Evolutionary conservation across 2,329 filamentous ascomycete species (phyloP), one percentile per base, ranked within the genome.

Genomic region (Trichothecium sympodiale): DNA sequence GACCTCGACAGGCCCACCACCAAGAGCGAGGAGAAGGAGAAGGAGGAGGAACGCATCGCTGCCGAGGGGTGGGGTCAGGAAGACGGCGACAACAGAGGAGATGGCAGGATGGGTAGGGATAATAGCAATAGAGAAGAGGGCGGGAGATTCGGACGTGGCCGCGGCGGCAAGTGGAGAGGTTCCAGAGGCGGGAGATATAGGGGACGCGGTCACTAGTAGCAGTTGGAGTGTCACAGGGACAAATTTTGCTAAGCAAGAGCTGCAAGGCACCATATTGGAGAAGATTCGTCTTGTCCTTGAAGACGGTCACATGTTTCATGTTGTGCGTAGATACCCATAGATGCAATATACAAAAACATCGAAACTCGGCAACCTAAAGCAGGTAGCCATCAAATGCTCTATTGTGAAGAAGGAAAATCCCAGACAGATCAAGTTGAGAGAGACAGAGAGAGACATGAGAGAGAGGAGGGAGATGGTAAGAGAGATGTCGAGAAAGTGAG

Each of bases 1-100:
- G 78, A 88, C 43, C 62, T 87, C 28, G 80, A 85, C 54, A 82
- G 80, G 64, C 85, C 81, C 7, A 74, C 74, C 20, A 77, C 82
- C 43, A 83, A 80, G 64, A 65, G 71, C 13, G 71, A 75, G 35
- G 74, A 77, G 48, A 71, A 80, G 53, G 74, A 77, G 45, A 72
- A 62, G 56, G 73, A 65, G 16, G 57, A 57, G 15, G 28, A 41
- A 4, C 20, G 20, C 20, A 25, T 25, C 20, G 20, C 20, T 10
- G 20, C 47, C 42, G 46, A 56, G 43, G 45, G 62, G 55, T 10
- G 6, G 6, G 17, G 39, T 45, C 37, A 35, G 42, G 28, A 46
- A 40, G 34, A 60, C 64, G 6, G 59, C 57, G 15, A 51, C 56
- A 32, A 59, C 14, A 60, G 60, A 14, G 51, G 56, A 29, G 59